Base-by-base conservation (phyloP, 495 filamentous ascomycete genomes). In the Penicillium simplicissimum region DNA sequence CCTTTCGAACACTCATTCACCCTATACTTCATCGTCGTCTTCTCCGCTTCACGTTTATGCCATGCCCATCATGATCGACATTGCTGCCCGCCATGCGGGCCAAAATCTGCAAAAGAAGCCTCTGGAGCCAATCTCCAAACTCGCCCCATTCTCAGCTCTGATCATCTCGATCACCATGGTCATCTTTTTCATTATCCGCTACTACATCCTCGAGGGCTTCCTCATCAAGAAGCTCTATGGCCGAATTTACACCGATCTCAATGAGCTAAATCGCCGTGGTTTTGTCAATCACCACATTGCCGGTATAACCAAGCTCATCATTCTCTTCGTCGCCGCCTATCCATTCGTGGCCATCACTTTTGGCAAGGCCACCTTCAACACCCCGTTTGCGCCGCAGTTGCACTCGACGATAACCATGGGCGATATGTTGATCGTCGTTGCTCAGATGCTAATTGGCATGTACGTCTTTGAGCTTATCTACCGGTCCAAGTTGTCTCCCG, bases 281-380 rank as follows among this genome's bases (percentile, higher is more conserved):
- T 81, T 83, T 62, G 64, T 83, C 33, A 82, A 83, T 57, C 80
- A 83, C 56, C 80, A 82, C 57, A 77, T 83, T 19, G 78, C 80
- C 15, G 80, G 79, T 0, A 31, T 57, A 0, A 82, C 76, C 7
- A 83, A 83, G 40, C 51, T 82, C 14, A 1, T 78, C 36, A 77
- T 82, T 17, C 62, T 81, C 2, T 58, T 81, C 25, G 25, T 76
- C 2, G 78, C 76, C 0, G 76, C 70, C 14, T 81, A 82, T 60
- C 80, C 80, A 0, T 82, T 83, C 52, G 67, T 81, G 42, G 55
- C 62, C 43, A 68, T 82, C 9, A 70, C 74, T 1, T 76, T 80
- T 48, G 69, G 73, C 10, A 42, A 67, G 11, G 64, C 67, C 1
- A 68, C 65, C 4, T 76, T 83, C 52, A 59, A 73, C 17, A 71